Conservation (phyloP, 352 stramenopile species). For the Globisporangium spiculum region DNA sequence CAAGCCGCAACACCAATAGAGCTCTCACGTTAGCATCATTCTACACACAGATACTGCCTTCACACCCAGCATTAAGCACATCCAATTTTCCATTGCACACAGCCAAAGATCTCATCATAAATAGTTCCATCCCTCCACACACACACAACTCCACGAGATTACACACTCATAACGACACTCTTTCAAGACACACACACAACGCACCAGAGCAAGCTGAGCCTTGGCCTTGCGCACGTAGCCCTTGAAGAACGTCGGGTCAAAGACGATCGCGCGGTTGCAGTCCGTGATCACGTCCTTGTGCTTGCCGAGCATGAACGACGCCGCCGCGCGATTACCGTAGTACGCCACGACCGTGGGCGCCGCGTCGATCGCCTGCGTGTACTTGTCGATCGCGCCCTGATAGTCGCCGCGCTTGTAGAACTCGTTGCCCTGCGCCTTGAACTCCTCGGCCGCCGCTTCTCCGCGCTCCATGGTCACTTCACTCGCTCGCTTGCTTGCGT, state of each 20-base stretch:
- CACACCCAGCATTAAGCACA: not conserved
- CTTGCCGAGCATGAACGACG: constrained; percentile 88
- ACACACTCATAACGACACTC: not conserved
- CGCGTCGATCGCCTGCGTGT: constrained; percentile 89
- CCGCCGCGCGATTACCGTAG: constrained; percentile 90
- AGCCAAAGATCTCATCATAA: constrained; percentile 3
- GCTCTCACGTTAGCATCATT: not conserved
- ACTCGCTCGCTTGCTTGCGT: constrained; percentile 7
- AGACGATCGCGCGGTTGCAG: constrained; percentile 88
- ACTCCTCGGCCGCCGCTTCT: constrained; percentile 68
- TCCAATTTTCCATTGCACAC: not conserved
- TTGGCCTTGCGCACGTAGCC: constrained; percentile 90
- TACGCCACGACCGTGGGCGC: constrained; percentile 82
- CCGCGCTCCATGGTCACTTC: constrained; percentile 15
- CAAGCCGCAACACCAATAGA: not conserved
- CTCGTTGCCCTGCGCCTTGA: constrained; percentile 88
- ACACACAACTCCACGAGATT: not conserved
- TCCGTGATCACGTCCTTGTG: constrained; percentile 90
- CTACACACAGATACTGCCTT: not conserved
- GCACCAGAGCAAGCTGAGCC: constrained; percentile 74
- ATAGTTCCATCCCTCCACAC: not conserved
- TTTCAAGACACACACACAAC: not conserved
- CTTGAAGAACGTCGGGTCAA: constrained; percentile 89
- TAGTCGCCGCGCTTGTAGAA: constrained; percentile 92
- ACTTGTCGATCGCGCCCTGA: constrained; percentile 84